Conservation (phyloP, 805 yeast species). For the Candida cerambycidarum region DNA sequence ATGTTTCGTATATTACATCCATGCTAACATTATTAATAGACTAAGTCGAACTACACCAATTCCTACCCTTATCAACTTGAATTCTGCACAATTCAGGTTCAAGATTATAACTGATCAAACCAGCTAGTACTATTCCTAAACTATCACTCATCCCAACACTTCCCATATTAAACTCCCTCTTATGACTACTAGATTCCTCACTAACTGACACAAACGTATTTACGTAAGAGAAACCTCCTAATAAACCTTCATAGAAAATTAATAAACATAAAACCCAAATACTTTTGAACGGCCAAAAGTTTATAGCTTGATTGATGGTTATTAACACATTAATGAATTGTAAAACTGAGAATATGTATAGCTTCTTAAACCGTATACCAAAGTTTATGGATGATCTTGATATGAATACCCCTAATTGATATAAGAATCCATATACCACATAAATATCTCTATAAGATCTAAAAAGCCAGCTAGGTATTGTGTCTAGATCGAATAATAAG, state of each 20-base stretch:
- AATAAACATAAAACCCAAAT: slow-evolving; percentile 63
- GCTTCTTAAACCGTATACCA: slow-evolving; percentile 52
- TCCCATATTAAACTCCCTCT: slow-evolving; percentile 37
- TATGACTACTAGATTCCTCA: slow-evolving; percentile 47
- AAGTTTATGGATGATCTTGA: slow-evolving; percentile 81
- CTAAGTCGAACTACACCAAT: slow-evolving; percentile 60
- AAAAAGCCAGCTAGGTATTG: slow-evolving; percentile 61
- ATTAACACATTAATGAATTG: slow-evolving; percentile 65
- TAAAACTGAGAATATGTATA: slow-evolving; percentile 63
- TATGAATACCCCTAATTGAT: slow-evolving; percentile 89
- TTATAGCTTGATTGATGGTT: slow-evolving; percentile 64
- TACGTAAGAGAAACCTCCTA: slow-evolving; percentile 90
- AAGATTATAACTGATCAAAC: slow-evolving; percentile 67
- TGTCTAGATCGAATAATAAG: slow-evolving; percentile 68
- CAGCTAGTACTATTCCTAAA: slow-evolving; percentile 84
- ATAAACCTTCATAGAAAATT: slow-evolving; percentile 81
- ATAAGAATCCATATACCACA: slow-evolving; percentile 85
- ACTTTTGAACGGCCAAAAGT: slow-evolving; percentile 51
- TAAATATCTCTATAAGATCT: slow-evolving; percentile 75
- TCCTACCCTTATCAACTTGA: slow-evolving; percentile 72
- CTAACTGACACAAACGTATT: slow-evolving; percentile 81
- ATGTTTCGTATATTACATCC: too few relatives aligned
- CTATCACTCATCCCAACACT: slow-evolving; percentile 54
- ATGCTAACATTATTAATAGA: too few relatives aligned
- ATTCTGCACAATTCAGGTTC: slow-evolving; percentile 71